Base-by-base conservation (phyloP, 495 filamentous ascomycete species). In the Penicillium coprophilum region DNA sequence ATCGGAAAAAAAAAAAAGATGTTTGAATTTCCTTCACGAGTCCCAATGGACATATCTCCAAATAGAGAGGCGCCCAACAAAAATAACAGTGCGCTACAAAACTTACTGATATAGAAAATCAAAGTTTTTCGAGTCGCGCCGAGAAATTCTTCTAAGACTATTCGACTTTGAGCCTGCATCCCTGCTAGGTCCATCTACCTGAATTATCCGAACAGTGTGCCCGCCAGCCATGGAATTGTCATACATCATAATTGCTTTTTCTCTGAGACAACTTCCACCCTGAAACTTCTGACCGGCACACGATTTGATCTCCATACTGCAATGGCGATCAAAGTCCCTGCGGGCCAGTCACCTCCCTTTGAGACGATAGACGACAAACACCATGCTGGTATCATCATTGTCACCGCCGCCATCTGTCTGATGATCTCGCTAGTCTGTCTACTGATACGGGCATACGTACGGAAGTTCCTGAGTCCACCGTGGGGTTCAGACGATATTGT, bases 331-430 rank as follows among this genome's bases (percentile, higher is more conserved):
- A 53, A 53, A 32, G 58, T 64, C 2, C 58, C 61, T 6, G 21
- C 48, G 10, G 58, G 58, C 27, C 61, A 64, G 40, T 61, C 54
- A 28, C 54, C 61, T 38, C 61, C 61, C 43, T 64, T 64, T 40
- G 49, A 64, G 41, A 56, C 55, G 19, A 45, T 64, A 38, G 61
- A 64, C 30, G 50, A 53, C 21, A 50, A 54, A 19, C 61, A 74
- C 48, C 69, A 72, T 58, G 56, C 59, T 31, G 71, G 66, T 11
- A 61, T 71, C 32, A 58, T 74, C 17, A 69, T 77, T 34, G 78
- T 80, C 28, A 65, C 59, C 8, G 68, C 72, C 20, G 71, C 73
- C 8, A 66, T 77, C 3, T 64, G 71, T 13, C 60, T 80, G 24
- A 66, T 72, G 23, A 75, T 78, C 27, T 57, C 73, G 15, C 27